Evolutionary conservation across 768 basidiomycete genomes (phyloP), one percentile per base, ranked within the genome.

Genomic region (Coprinopsis sp.): DNA sequence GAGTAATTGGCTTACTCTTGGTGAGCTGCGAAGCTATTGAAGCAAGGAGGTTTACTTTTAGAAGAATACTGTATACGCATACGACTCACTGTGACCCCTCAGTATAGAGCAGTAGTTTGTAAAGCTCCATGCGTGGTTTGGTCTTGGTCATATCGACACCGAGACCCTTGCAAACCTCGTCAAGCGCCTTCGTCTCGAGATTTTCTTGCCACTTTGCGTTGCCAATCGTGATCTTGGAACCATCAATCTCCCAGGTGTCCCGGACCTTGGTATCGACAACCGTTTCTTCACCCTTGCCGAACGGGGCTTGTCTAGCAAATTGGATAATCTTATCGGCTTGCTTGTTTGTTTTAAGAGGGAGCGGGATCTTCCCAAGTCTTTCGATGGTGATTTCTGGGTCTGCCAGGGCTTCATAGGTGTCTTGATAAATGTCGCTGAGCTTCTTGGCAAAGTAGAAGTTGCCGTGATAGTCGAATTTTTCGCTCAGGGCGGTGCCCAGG

Each of bases 81-180:
- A 33, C 16, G 6, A 64, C 71, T 51, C 40, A 77, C 74, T 71
- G 71, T 2, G 72, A 74, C 16, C 72, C 70, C 0, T 61, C 55
- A 45, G 73, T 66, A 45, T 74, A 72, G 4, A 74, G 47, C 3
- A 73, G 54, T 4, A 74, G 61, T 51, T 77, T 76, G 52, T 73
- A 65, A 10, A 73, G 52, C 42, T 74, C 68, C 14, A 33, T 36
- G 14, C 44, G 44, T 3, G 44, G 33, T 16, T 24, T 24, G 3
- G 44, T 55, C 0, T 54, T 49, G 18, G 46, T 44, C 6, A 56
- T 37, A 8, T 53, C 53, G 19, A 71, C 68, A 0, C 71, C 72
- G 1, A 75, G 53, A 55, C 33, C 22, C 14, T 6, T 13, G 29
- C 65, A 68, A 0, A 68, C 66, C 8, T 58, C 50, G 14, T 40